Base-by-base conservation (phyloP, 192 early-diverging fungal species). In the Coemansia reversa region DNA sequence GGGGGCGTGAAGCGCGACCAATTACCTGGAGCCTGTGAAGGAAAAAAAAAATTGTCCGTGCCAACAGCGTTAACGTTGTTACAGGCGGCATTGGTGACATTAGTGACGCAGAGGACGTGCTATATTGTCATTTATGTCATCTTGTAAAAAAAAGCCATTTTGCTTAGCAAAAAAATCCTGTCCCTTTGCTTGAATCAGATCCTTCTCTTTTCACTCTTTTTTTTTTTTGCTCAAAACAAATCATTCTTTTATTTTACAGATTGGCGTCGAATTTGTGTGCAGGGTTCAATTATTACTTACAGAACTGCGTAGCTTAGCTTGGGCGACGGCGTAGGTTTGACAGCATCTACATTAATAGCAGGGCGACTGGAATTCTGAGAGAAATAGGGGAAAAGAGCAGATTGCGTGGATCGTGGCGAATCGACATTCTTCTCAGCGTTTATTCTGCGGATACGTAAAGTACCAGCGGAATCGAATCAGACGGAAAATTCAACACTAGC, bases 381-480 rank as follows among this genome's bases (percentile, higher is more conserved):
- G 20, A 20, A 58, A 58, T 22, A 57, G 7, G 9, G 33, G 19
- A 45, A 58, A 42, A 35, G 23, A 24, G 33, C 20, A 19, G 35
- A 58, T 61, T 28, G 42, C 23, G 16, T 60, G 1, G 55, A 30
- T 33, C 33, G 22, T 30, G 28, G 55, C 55, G 28, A 57, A 57
- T 57, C 29, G 29, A 29, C 55, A 33, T 29, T 57, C 28, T 28
- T 29, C 8, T 29, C 30, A n/a, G 55, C 33, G 55, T 39, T 45
- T 45, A 16, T 45, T 20, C 18, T 29, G 30, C 55, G n/a, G 4
- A n/a, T 5, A 12, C 18, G n/a, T 22, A 11, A 32, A 22, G 33
- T 49, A 49, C 25, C 45, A 28, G 9, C 30, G 27, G 39, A 45
- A 45, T 45, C 14, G 14, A 16, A 45, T 16, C 9, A 45, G 14